phyloP scores from a whole-genome alignment of 148 eudicot species.

The Dianthus caryophyllus region DNA sequence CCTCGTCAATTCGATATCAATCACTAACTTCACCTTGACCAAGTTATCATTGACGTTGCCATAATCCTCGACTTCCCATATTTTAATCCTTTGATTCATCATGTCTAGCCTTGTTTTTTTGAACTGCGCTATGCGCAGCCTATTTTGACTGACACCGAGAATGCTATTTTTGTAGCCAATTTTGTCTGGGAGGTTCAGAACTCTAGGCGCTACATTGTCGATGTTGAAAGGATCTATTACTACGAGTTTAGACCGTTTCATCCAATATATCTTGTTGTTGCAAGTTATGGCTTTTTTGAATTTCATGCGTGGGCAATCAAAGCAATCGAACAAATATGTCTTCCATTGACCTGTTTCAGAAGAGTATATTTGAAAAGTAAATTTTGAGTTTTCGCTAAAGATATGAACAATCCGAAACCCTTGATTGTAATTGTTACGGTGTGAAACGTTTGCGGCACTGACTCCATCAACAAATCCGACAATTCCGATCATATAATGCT shows the following conservation, averaged over 20 bases:
- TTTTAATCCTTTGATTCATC: too few relatives aligned
- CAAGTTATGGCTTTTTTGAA: too few relatives aligned
- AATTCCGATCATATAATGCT: too few relatives aligned
- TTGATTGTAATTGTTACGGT: background rate
- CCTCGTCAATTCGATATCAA: too few relatives aligned
- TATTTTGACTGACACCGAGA: background rate
- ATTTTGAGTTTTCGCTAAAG: background rate
- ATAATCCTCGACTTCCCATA: too few relatives aligned
- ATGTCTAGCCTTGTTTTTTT: too few relatives aligned
- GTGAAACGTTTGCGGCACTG: too few relatives aligned
- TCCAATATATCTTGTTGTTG: too few relatives aligned
- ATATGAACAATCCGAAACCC: background rate
- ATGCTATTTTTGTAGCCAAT: background rate
- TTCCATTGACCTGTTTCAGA: background rate
- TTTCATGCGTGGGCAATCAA: too few relatives aligned
- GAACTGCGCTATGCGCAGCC: background rate
- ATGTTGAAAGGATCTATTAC: background rate
- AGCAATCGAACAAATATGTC: background rate
- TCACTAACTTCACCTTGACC: too few relatives aligned
- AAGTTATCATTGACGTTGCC: too few relatives aligned
- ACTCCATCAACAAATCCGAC: too few relatives aligned
- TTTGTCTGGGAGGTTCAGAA: background rate
- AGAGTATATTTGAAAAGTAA: background rate
- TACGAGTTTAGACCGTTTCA: background rate
- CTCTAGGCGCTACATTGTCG: background rate